phyloP scores from a whole-genome alignment of 345 rosid genomes.

The Sonneratia alba region DNA sequence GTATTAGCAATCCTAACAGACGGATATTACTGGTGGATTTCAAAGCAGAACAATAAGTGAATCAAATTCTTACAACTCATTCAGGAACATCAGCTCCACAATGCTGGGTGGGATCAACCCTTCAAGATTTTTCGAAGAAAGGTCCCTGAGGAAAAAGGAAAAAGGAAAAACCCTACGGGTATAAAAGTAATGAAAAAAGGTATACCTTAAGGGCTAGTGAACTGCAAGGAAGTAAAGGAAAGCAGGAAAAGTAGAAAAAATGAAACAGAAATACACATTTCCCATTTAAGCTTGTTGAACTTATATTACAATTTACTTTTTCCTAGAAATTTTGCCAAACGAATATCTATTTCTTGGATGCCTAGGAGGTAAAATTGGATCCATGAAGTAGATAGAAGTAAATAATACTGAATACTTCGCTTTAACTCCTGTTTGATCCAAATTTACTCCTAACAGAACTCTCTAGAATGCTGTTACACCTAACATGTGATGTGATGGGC shows the following conservation, averaged over 20 bases:
- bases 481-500: too few species aligned
- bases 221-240: background rate
- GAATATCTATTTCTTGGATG: too few species aligned
- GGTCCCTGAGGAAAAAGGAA: slow-evolving; percentile 28
- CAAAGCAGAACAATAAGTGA: background rate
- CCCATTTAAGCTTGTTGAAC: background rate
- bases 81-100: slow-evolving; percentile 24
- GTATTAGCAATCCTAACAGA: background rate
- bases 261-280: background rate
- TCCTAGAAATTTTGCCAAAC: too few species aligned
- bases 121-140: slow-evolving; percentile 26
- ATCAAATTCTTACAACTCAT: slow-evolving; percentile 34
- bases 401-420: too few species aligned
- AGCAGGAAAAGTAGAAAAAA: background rate
- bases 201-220: background rate
- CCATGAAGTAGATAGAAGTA: too few species aligned
- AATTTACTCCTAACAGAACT: too few species aligned
- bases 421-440: too few species aligned
- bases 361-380: too few species aligned
- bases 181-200: background rate
- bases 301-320: too few species aligned
- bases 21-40: background rate
- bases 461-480: too few species aligned
- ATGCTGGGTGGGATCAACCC: slow-evolving; percentile 34
- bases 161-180: background rate